A percentile compares a stretch with the other conserved stretches of the same genome.
These are phyloP conservation scores for Fusarium sacchari DNA, from an alignment of 2,329 filamentous ascomycete genomes.

Conservation along the genomic window DNA sequence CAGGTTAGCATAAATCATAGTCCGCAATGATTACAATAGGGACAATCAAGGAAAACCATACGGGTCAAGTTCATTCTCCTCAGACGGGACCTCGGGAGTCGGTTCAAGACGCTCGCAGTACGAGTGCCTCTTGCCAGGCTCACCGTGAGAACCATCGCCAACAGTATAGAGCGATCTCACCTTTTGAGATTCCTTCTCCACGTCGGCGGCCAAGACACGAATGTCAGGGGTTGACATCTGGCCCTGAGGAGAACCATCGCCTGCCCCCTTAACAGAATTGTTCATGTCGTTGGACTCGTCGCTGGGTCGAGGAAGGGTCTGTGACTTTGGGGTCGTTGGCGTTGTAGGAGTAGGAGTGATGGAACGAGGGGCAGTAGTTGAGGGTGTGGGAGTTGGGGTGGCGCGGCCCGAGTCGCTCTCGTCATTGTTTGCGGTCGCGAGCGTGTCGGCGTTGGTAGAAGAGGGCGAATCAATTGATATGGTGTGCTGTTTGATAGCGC, in stretches of 20 bases:
- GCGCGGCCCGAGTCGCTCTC: constrained; percentile 37
- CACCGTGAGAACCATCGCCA: constrained; percentile 63
- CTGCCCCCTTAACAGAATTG: constrained; percentile 23
- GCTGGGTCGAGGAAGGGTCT: constrained; percentile 37
- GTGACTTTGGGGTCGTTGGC: constrained; percentile 39
- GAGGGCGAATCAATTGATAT: constrained; percentile 17
- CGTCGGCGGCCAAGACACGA: constrained; percentile 63
- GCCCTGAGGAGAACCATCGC: constrained; percentile 24
- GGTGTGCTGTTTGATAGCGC: constrained; percentile 26
- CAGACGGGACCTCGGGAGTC: constrained; percentile 61
- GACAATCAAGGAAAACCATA: constrained; percentile 63
- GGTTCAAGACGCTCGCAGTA: constrained; percentile 61
- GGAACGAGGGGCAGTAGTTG: constrained; percentile 16
- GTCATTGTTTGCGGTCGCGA: constrained; percentile 21
- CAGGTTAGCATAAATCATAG: constrained; percentile 46
- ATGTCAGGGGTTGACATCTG: constrained; percentile 56
- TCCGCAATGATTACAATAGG: constrained; percentile 35
- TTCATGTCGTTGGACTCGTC: constrained; percentile 40
- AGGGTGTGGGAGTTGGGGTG: constrained; percentile 31
- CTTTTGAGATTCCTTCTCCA: constrained; percentile 73
- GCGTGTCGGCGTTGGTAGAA: constrained; percentile 6
- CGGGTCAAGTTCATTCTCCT: constrained; percentile 64
- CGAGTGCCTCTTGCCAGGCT: constrained; percentile 60
- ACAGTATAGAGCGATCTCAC: constrained; percentile 73
- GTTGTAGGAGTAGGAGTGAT: constrained; percentile 30